Base-by-base conservation (phyloP, 2,329 filamentous ascomycete genomes). In the Botrytis hyacinthi region DNA sequence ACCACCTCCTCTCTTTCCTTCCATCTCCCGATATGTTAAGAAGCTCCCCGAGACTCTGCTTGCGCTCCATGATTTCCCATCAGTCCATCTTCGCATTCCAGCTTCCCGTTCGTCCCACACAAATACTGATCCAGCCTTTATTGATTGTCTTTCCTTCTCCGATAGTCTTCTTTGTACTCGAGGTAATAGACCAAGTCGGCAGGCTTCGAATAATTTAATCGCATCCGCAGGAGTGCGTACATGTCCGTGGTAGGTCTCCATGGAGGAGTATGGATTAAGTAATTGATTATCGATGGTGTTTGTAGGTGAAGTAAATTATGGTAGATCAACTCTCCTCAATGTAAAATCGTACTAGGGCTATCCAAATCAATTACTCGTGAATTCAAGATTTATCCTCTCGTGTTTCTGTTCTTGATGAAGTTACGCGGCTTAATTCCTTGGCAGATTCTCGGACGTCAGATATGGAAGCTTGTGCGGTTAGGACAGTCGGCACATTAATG, bases 21-120 rank as follows among this genome's bases (percentile, higher is more conserved):
- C 96, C 96, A 99, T 99, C 82, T 99, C 96, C 57, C 96, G 89
- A 81, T 99, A 99, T 12, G 96, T 98, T 74, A 99, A 84, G 82
- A 99, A 99, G 84, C 96, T 98, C 70, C 96, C 96, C 0, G 95
- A 98, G 0, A 99, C 96, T 76, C 96, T 90, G 84, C 95, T 98
- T 48, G 96, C 96, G 81, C 95, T 98, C 96, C 96, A 99, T 51
- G 95, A 98, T 83, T 99, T 99, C 73, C 96, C 96, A 79, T 99
- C 96, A 0, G 96, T 99, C 96, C 96, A 99, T 83, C 96, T 88
- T 80, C 96, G 89, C 96, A 99, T 99, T 77, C 96, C 96, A 18
- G 96, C 96, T 85, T 99, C 96, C 78, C 95, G 88, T 86, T 99
- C 96, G 82, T 99, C 96, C 96, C 96, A 99, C n/a, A 99, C 96